Percentiles rank a stretch among this genome's conserved stretches.
These are phyloP conservation scores for Pelargonium myrrhifolium DNA, from an alignment of 441 rosid species.

Conservation along the genomic window DNA sequence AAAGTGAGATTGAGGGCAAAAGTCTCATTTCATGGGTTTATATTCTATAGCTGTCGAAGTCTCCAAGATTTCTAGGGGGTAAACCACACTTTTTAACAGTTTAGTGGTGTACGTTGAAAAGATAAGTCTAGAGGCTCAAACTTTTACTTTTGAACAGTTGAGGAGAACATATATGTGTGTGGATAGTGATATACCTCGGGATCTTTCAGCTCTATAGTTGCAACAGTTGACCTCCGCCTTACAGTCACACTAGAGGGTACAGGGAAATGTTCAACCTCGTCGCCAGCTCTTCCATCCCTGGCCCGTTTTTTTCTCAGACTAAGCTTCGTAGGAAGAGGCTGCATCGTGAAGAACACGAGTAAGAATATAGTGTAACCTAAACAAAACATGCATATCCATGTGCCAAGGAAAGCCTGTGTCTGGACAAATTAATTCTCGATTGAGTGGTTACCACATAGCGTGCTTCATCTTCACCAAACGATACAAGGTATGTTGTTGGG, in stretches of 20 bases:
- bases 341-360: slow-evolving; percentile 19
- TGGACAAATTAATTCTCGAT: neutral
- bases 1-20: too few relatives aligned
- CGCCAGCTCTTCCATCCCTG: slow-evolving; percentile 69
- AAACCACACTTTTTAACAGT: too few relatives aligned
- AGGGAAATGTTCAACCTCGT: slow-evolving; percentile 80
- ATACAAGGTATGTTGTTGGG: slow-evolving; percentile 64
- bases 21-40: too few relatives aligned
- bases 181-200: slow-evolving; percentile 40
- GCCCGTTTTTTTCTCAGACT: slow-evolving; percentile 76
- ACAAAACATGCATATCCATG: neutral
- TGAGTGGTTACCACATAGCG: slow-evolving; percentile 60
- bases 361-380: slow-evolving; percentile 9
- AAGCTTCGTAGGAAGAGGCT: slow-evolving; percentile 89
- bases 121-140: too few relatives aligned
- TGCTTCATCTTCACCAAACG: slow-evolving; percentile 67
- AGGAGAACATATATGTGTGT: too few relatives aligned
- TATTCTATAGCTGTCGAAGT: too few relatives aligned
- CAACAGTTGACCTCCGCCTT: slow-evolving; percentile 50
- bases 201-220: slow-evolving; percentile 58
- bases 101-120: too few relatives aligned
- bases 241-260: slow-evolving; percentile 70
- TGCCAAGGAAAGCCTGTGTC: neutral
- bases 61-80: too few relatives aligned
- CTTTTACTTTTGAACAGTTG: too few relatives aligned